Percentiles rank a stretch among this genome's conserved stretches.
Evolutionary conservation across 192 early-diverging fungal genomes (phyloP).

Genomic region (Backusella morwellensis): DNA sequence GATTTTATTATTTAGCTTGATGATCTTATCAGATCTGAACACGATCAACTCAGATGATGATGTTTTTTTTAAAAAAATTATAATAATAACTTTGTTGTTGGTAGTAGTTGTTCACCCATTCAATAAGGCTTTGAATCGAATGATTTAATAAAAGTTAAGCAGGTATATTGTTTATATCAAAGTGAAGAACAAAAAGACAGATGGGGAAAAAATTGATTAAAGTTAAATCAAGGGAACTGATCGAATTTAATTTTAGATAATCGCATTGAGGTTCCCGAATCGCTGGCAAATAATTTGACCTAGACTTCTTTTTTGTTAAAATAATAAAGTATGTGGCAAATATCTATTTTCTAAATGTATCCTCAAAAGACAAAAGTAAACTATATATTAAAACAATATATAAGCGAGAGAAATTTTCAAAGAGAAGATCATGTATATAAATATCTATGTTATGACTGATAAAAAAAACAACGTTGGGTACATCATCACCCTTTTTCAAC

Average conservation of each 20-base stretch:
- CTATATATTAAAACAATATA: too few species aligned
- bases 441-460: too few species aligned
- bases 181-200: not conserved
- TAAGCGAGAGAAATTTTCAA: too few species aligned
- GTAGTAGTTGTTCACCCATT: too few species aligned
- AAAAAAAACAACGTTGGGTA: too few species aligned
- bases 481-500: too few species aligned
- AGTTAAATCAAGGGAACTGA: not conserved
- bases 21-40: constrained; percentile 3
- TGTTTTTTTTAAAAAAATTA: not conserved
- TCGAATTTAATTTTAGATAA: not conserved
- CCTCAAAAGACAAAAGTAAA: not conserved
- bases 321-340: not conserved
- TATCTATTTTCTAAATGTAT: not conserved
- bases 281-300: not conserved
- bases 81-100: too few species aligned
- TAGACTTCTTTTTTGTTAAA: not conserved
- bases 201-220: not conserved
- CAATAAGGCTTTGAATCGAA: too few species aligned
- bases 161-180: not conserved
- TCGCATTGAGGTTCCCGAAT: not conserved
- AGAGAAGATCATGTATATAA: too few species aligned
- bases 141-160: not conserved
- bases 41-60: not conserved
- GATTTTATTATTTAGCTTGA: not conserved